A percentile compares a stretch with the other conserved stretches of the same genome.
Conservation (phyloP, 768 basidiomycete species). For the Pleurotus citrinopileatus region DNA sequence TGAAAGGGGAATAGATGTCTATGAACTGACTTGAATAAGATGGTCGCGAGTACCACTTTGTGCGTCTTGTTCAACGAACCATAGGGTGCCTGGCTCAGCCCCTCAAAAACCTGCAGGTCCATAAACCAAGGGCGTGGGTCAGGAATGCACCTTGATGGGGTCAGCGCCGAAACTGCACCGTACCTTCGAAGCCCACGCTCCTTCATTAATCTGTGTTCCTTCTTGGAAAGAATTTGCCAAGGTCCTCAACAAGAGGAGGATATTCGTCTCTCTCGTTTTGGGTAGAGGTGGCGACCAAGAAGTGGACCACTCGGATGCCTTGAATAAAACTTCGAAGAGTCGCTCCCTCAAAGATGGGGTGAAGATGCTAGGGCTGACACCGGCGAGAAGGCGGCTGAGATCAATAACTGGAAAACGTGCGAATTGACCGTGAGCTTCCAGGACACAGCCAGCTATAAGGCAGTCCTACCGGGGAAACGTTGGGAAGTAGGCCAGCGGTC, state of each 20-base stretch:
- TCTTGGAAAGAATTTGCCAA: conserved; percentile 79
- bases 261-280: conserved; percentile 83
- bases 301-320: conserved; percentile 62
- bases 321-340: conserved; percentile 63
- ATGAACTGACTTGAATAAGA: conserved; percentile 83
- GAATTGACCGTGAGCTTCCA: conserved; percentile 1
- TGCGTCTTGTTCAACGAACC: conserved; percentile 62
- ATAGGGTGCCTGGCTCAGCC: conserved; percentile 49
- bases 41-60: conserved; percentile 74
- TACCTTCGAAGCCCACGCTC: conserved; percentile 53
- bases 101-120: conserved; percentile 50
- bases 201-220: conserved; percentile 36
- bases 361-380: conserved; percentile 55
- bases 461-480: conserved; percentile 62
- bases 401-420: conserved; percentile 65
- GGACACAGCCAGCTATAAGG: conserved; percentile 7
- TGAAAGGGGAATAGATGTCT: background rate
- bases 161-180: conserved; percentile 14
- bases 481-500: conserved; percentile 73
- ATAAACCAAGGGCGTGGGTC: conserved; percentile 4
- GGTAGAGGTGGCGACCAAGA: conserved; percentile 53
- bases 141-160: background rate
- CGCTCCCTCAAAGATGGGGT: conserved; percentile 38
- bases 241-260: conserved; percentile 73
- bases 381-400: conserved; percentile 72